Evolutionary conservation across 441 rosid species (phyloP).

Genomic region (Erodium texanum): DNA sequence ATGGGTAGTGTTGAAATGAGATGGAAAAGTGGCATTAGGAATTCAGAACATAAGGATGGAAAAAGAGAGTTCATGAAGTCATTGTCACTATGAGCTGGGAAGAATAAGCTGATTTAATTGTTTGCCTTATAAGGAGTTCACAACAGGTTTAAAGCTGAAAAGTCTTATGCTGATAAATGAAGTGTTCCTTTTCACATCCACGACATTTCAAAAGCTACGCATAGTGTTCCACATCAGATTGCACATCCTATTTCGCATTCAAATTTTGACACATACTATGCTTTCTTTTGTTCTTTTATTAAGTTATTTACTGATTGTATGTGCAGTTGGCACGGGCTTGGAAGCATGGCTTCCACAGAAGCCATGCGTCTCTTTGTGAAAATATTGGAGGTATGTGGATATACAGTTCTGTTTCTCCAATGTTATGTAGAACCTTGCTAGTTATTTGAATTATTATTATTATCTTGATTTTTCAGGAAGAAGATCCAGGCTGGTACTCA

Average conservation of each 20-base stretch:
- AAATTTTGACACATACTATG: neutral
- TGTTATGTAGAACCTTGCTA: constrained; percentile 8
- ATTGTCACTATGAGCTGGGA: neutral
- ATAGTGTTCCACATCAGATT: neutral
- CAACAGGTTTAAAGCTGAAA: neutral
- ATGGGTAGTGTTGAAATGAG: neutral
- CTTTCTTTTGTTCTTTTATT: constrained; percentile 1
- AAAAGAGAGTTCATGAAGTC: neutral
- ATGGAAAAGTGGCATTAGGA: neutral
- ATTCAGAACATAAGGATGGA: neutral
- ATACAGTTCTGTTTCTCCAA: constrained; percentile 8
- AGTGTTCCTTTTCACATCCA: neutral
- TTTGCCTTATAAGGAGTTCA: neutral
- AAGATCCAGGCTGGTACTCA: constrained; percentile 95
- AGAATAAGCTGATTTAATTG: neutral
- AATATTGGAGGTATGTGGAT: constrained; percentile 69
- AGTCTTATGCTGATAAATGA: neutral
- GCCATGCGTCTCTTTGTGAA: constrained; percentile 99
- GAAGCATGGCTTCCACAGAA: constrained; percentile 79
- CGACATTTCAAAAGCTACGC: neutral
- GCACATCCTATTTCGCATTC: neutral
- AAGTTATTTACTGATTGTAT: neutral
- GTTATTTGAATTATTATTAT: constrained; percentile 11
- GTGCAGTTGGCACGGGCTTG: constrained; percentile 93
- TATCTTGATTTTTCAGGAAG: constrained; percentile 47